A percentile compares a stretch with the other conserved stretches of the same genome.
Evolutionary conservation across 2,329 filamentous ascomycete species (phyloP).

Genomic region (Colletotrichum tropicicola): DNA sequence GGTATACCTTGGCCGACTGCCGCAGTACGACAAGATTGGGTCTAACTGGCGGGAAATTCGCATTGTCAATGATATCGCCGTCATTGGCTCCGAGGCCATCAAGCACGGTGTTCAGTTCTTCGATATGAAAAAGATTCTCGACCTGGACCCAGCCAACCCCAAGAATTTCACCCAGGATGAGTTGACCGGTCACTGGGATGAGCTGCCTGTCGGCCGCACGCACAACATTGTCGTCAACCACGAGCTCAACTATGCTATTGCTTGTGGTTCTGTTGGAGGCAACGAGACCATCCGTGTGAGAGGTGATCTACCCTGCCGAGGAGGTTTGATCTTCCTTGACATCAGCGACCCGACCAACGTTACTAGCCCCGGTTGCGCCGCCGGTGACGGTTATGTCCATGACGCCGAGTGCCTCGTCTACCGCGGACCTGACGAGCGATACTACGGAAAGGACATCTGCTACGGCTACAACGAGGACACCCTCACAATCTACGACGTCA

Average conservation of each 20-base stretch:
- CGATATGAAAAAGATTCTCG: conserved; percentile 67
- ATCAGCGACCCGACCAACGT: conserved; percentile 62
- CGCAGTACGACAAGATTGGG: conserved; percentile 52
- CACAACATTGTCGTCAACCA: conserved; percentile 62
- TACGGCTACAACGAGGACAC: conserved; percentile 65
- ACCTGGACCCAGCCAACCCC: conserved; percentile 52
- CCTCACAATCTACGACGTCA: conserved; percentile 61
- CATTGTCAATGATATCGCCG: conserved; percentile 45
- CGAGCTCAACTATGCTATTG: conserved; percentile 54
- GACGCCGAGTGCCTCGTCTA: conserved; percentile 69
- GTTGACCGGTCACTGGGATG: conserved; percentile 50
- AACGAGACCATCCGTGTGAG: conserved; percentile 34
- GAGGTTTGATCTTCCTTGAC: conserved; percentile 68
- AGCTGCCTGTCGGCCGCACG: conserved; percentile 46
- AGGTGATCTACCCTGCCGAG: conserved; percentile 47
- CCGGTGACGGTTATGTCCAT: conserved; percentile 67
- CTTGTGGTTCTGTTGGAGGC: conserved; percentile 48
- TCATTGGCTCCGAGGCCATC: conserved; percentile 51
- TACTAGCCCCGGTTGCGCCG: conserved; percentile 61
- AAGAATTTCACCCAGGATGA: conserved; percentile 53
- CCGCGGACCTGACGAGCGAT: conserved; percentile 56
- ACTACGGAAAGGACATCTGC: conserved; percentile 59
- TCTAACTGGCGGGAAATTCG: conserved; percentile 63
- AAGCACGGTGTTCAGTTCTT: conserved; percentile 70
- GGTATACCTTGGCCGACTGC: conserved; percentile 61